Conservation (phyloP, 805 yeast genomes). For the Saturnispora serradocipensis region DNA sequence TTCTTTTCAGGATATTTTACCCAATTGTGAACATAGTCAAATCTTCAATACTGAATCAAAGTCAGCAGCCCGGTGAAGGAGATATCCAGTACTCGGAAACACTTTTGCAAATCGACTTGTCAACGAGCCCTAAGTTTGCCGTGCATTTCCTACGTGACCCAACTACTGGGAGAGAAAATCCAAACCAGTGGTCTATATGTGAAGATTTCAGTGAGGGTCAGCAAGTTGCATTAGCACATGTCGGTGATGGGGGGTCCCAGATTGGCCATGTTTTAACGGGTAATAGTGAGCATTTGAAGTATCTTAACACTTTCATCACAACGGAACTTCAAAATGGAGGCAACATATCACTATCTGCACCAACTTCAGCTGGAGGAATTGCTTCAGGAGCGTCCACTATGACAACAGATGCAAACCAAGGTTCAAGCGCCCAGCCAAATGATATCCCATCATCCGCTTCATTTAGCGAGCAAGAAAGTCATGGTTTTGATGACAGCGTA, state of each 20-base stretch:
- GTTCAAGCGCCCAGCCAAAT: neutral
- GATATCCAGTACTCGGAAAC: conserved; percentile 32
- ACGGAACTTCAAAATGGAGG: conserved; percentile 10
- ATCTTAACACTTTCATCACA: conserved; percentile 26
- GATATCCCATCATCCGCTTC: neutral
- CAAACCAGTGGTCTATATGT: conserved; percentile 71
- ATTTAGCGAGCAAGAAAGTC: neutral
- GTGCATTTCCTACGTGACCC: conserved; percentile 58
- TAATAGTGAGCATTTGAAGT: conserved; percentile 26
- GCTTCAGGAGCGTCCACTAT: conserved; percentile 6
- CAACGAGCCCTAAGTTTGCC: conserved; percentile 66
- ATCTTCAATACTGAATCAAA: conserved; percentile 44
- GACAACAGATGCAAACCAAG: conserved; percentile 1
- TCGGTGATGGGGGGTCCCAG: conserved; percentile 47
- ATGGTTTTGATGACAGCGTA: neutral
- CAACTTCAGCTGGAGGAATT: conserved; percentile 1
- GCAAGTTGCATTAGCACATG: conserved; percentile 62
- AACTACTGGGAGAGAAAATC: conserved; percentile 33
- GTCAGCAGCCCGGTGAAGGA: conserved; percentile 17
- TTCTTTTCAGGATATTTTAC: conserved; percentile 63
- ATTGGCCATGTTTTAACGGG: conserved; percentile 68
- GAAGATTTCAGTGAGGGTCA: conserved; percentile 81
- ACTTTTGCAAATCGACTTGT: conserved; percentile 25
- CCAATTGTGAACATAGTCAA: conserved; percentile 53
- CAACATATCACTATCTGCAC: neutral